phyloP scores from a whole-genome alignment of 192 early-diverging fungal species.

The Coemansia sp. region DNA sequence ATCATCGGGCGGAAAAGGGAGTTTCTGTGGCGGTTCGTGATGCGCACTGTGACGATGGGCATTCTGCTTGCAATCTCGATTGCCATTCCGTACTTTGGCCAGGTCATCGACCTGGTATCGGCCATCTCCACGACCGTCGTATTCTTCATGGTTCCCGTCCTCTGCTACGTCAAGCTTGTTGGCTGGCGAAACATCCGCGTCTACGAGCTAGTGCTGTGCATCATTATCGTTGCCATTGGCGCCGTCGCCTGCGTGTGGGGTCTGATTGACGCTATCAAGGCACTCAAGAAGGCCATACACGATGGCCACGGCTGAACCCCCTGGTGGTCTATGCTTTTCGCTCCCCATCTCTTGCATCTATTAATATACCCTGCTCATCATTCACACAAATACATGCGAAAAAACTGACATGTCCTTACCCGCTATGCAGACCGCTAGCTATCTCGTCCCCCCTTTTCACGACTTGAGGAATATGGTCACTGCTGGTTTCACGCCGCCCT shows the following conservation, averaged over 20 bases:
- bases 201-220: conserved; percentile 46
- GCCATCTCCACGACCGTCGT: conserved; percentile 74
- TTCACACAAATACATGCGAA: too few species aligned
- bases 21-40: conserved; percentile 57
- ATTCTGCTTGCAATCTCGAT: conserved; percentile 65
- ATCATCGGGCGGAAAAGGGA: conserved; percentile 57
- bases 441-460: not conserved
- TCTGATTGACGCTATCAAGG: conserved; percentile 44
- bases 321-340: not conserved
- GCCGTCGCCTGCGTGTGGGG: conserved; percentile 51
- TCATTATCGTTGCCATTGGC: conserved; percentile 29
- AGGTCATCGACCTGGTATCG: conserved; percentile 79
- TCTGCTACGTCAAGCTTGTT: conserved; percentile 74
- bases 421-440: too few species aligned
- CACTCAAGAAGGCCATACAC: conserved; percentile 28
- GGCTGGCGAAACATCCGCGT: conserved; percentile 58
- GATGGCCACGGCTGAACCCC: conserved; percentile 16
- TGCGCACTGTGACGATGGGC: conserved; percentile 64
- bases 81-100: conserved; percentile 77
- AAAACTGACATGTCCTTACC: too few species aligned
- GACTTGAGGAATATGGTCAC: conserved; percentile 29
- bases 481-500: conserved; percentile 11
- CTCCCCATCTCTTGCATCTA: too few species aligned
- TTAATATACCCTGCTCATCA: too few species aligned
- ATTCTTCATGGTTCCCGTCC: conserved; percentile 81